Base-by-base conservation (phyloP, 1,284 basidiomycete species). In the Austroboletus novae-zelandiae region DNA sequence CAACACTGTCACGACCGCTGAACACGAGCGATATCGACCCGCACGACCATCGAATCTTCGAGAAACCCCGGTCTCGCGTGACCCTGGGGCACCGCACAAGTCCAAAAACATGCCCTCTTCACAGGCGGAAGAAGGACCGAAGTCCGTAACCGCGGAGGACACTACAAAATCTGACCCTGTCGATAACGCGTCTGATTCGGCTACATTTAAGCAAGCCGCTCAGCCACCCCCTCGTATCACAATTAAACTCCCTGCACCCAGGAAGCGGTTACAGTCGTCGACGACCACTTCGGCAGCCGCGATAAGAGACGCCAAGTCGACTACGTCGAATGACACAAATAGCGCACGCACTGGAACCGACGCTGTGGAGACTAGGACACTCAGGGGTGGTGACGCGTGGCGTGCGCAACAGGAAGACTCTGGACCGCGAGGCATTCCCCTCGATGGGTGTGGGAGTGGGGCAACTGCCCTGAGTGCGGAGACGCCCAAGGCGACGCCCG, bases 11-110 rank as follows among this genome's bases (percentile, higher is more conserved):
- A 27, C 35, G 13, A 48, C 20, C n/a, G 20, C 40, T 5, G n/a
- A 27, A 18, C 45, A 18, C 35, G 32, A 32, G 23, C 50, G 34
- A 31, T 29, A 50, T 31, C 50, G 40, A 15, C 53, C 56, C 6
- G 9, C 4, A 14, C 44, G 6, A 3, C 45, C 56, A 1, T 68
- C 66, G 1, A 62, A 48, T 29, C 50, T 62, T 0, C 30, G 45
- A 8, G 15, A 45, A 9, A 40, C 51, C 7, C 50, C 48, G 1
- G 30, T 52, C 43, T 42, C 39, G 3, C 40, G 48, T 11, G 18
- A 5, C 2, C 18, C 40, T 8, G 40, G 40, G 35, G 23, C 45
- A 0, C 25, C 50, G 25, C 3, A 39, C 11, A 25, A 14, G 37
- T 15, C 13, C 10, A 8, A 1, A 44, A 8, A 27, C 40, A 27